Conservation (phyloP, 768 basidiomycete genomes). For the Phylloporus rhodoxanthus region DNA sequence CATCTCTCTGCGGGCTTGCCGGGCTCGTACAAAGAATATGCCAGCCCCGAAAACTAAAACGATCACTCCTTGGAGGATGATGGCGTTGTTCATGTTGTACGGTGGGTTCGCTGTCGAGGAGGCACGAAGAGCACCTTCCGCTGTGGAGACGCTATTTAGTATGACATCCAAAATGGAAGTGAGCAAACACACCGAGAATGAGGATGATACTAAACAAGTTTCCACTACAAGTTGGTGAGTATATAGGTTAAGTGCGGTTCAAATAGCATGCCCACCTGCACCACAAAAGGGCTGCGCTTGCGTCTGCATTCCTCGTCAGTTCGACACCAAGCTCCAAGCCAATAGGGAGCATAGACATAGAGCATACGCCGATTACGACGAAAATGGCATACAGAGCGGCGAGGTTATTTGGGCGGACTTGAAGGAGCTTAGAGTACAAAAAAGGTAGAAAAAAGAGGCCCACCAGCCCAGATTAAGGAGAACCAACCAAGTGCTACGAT, state of each 20-base stretch:
- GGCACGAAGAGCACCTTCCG: conserved; percentile 62
- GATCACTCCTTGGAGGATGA: conserved; percentile 61
- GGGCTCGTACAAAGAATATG: conserved; percentile 52
- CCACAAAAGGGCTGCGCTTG: conserved; percentile 73
- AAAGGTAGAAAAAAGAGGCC: conserved; percentile 11
- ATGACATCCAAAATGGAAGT: neutral
- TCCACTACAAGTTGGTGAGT: conserved; percentile 37
- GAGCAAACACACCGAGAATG: conserved; percentile 46
- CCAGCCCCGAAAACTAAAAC: conserved; percentile 35
- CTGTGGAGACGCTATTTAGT: conserved; percentile 30
- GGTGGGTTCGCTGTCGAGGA: conserved; percentile 58
- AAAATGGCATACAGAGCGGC: conserved; percentile 61
- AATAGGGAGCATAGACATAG: conserved; percentile 68
- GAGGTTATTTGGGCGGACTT: conserved; percentile 58
- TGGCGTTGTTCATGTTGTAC: conserved; percentile 60
- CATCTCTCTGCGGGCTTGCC: conserved; percentile 54
- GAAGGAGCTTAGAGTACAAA: neutral
- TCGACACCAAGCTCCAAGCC: conserved; percentile 76
- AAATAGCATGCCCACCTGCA: conserved; percentile 45
- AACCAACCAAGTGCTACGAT: conserved; percentile 61
- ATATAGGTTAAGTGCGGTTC: neutral
- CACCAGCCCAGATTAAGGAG: conserved; percentile 76
- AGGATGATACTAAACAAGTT: conserved; percentile 61
- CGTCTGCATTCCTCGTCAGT: conserved; percentile 72
- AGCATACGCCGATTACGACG: conserved; percentile 59